These are phyloP conservation scores for Kregervanrija pseudodelftensis DNA, from an alignment of 805 yeast genomes.

Conservation along the genomic window DNA sequence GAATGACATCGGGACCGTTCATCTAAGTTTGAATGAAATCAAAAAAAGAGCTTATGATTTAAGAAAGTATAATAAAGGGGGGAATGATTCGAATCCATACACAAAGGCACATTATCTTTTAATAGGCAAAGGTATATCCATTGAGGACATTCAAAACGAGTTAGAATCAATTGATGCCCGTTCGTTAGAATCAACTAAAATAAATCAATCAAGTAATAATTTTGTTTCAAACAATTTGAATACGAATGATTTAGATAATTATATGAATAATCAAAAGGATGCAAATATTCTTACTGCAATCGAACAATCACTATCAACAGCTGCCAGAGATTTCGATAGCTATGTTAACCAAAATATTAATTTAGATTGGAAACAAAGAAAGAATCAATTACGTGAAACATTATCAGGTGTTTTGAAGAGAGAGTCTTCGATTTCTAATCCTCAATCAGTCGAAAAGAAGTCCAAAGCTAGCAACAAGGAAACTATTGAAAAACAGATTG, in stretches of 20 bases:
- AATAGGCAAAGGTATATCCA: slow-evolving; percentile 82
- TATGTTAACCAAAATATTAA: slow-evolving; percentile 66
- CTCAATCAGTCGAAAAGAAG: slow-evolving; percentile 12
- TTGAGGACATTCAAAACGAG: slow-evolving; percentile 71
- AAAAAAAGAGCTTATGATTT: slow-evolving; percentile 56
- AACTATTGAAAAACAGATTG: slow-evolving; percentile 16
- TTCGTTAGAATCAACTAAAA: slow-evolving; percentile 10
- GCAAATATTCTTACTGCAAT: slow-evolving; percentile 78
- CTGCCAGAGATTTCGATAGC: slow-evolving; percentile 77
- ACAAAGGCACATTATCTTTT: slow-evolving; percentile 82
- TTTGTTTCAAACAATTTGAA: neutral
- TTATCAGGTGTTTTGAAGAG: slow-evolving; percentile 50
- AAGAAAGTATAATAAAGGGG: slow-evolving; percentile 35
- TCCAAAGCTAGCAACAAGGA: slow-evolving; percentile 15
- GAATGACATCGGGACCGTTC: slow-evolving; percentile 72
- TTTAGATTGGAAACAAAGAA: slow-evolving; percentile 78
- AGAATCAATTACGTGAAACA: slow-evolving; percentile 64
- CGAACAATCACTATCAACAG: slow-evolving; percentile 66
- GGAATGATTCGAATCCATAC: slow-evolving; percentile 32
- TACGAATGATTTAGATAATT: slow-evolving; percentile 43
- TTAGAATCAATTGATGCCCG: slow-evolving; percentile 35
- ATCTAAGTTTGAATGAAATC: slow-evolving; percentile 73
- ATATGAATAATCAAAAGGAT: slow-evolving; percentile 64
- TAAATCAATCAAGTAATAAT: neutral
- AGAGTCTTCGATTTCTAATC: slow-evolving; percentile 9